Evolutionary conservation across 495 filamentous ascomycete species (phyloP), one percentile per base, ranked within the genome.

Genomic region (Ramalina peruviana): DNA sequence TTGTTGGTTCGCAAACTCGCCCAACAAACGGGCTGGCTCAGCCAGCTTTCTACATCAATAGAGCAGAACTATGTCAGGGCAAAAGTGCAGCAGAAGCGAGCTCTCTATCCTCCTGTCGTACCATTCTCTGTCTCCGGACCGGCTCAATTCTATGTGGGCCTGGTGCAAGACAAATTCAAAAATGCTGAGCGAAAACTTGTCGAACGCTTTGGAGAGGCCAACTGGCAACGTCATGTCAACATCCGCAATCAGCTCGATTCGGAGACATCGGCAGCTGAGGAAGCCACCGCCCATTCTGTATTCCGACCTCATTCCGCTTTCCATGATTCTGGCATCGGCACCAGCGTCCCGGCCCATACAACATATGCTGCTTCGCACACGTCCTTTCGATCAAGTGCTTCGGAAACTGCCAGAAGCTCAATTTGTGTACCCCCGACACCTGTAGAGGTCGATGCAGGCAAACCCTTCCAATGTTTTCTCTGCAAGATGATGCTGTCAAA

Each of bases 151-250:
- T 57, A 56, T 40, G 38, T 54, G 1, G 39, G 40, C 11, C 13
- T 52, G 21, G 54, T 59, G 0, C 38, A 25, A 3, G 54, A 59
- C n/a, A 59, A 57, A 20, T 59, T 43, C 23, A 15, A 17, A 0
- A 3, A 4, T 13, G 53, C 53, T 4, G 13, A 36, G 11, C 16
- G 11, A 6, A 6, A 36, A 9, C 21, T 59, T 12, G 47, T 43
- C 1, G 50, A 59, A n/a, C 49, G 56, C 4, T 42, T 59, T 27
- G 56, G 54, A 25, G 48, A 59, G 44, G 54, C 56, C 9, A 59
- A 59, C 40, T 56, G 56, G 56, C 48, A 55, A 41, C 40, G 53
- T 16, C 53, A 51, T 33, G 13, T 42, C 13, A 20, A 16, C 13
- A 38, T 53, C 3, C 36, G 38, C 3, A 36, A 41, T 10, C 10